Conservation (phyloP, 345 rosid species). For the Durio zibethinus region DNA sequence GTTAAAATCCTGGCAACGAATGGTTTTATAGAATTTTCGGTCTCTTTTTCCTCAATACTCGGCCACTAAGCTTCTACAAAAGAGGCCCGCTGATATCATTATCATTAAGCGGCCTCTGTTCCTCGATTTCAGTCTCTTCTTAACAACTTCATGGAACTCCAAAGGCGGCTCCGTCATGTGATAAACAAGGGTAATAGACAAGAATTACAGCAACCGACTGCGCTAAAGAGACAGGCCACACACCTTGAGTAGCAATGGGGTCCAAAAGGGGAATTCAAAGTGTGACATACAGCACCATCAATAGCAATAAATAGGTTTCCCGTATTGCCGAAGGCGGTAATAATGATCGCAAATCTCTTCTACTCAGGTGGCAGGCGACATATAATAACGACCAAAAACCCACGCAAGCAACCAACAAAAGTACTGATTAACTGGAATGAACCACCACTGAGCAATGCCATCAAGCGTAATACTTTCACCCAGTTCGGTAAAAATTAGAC, state of each 20-base stretch:
- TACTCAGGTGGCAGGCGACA: slow-evolving; percentile 82
- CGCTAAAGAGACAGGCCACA: slow-evolving; percentile 86
- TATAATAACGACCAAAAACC: slow-evolving; percentile 59
- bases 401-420: slow-evolving; percentile 57
- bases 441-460: slow-evolving; percentile 71
- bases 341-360: slow-evolving; percentile 66
- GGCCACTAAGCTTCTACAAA: slow-evolving; percentile 12
- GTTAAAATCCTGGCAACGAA: slow-evolving; percentile 63
- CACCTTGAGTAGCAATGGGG: slow-evolving; percentile 61
- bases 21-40: slow-evolving; percentile 77
- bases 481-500: slow-evolving; percentile 82
- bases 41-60: slow-evolving; percentile 91
- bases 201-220: slow-evolving; percentile 94
- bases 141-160: slow-evolving; percentile 21
- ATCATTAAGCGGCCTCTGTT: slow-evolving; percentile 39
- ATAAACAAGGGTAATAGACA: slow-evolving; percentile 93
- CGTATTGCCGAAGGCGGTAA: slow-evolving; percentile 92
- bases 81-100: slow-evolving; percentile 10
- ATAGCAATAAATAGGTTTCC: slow-evolving; percentile 85
- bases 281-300: slow-evolving; percentile 79
- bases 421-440: slow-evolving; percentile 81
- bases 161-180: slow-evolving; percentile 98
- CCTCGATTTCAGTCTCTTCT: slow-evolving; percentile 8
- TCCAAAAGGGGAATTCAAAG: slow-evolving; percentile 66
- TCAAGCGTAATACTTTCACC: slow-evolving; percentile 69